Evolutionary conservation across 73 alveolate genomes (phyloP).

Genomic region (Symbiodinium pilosum): DNA sequence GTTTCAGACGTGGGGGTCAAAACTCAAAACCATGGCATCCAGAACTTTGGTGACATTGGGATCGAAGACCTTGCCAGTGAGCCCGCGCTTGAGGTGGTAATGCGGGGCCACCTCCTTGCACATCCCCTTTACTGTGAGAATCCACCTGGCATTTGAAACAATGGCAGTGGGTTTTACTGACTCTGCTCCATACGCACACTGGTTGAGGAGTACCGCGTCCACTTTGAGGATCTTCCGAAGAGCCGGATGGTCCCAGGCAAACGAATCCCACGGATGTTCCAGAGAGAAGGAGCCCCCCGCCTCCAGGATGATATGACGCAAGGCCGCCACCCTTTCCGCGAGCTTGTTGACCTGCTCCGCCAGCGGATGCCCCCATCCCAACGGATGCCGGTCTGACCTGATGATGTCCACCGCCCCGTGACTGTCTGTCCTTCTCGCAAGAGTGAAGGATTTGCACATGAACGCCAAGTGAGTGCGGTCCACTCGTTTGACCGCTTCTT

Average conservation of each 20-base stretch:
- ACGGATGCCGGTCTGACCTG: neutral
- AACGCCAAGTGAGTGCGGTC: constrained; percentile 12
- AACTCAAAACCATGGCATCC: too few relatives aligned
- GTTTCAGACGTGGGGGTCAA: too few relatives aligned
- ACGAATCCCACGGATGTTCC: constrained; percentile 22
- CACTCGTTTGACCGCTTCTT: neutral
- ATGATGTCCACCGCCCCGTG: too few relatives aligned
- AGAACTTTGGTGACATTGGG: too few relatives aligned
- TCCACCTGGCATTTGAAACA: neutral
- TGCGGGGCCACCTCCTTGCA: neutral
- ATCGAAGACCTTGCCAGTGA: neutral
- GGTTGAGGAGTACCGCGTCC: neutral
- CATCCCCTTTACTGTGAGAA: neutral
- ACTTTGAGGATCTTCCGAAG: neutral
- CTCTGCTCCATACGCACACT: constrained; percentile 24
- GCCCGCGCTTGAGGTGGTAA: neutral
- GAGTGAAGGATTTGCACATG: neutral
- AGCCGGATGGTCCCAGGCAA: neutral
- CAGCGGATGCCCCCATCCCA: neutral
- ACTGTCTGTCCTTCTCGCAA: neutral
- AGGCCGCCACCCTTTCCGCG: neutral
- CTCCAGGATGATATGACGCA: neutral
- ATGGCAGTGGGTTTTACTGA: neutral
- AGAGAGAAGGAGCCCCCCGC: neutral
- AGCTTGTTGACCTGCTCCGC: constrained; percentile 3